phyloP scores from a whole-genome alignment of 371 early-diverging fungal species.

The Circinella minor region DNA sequence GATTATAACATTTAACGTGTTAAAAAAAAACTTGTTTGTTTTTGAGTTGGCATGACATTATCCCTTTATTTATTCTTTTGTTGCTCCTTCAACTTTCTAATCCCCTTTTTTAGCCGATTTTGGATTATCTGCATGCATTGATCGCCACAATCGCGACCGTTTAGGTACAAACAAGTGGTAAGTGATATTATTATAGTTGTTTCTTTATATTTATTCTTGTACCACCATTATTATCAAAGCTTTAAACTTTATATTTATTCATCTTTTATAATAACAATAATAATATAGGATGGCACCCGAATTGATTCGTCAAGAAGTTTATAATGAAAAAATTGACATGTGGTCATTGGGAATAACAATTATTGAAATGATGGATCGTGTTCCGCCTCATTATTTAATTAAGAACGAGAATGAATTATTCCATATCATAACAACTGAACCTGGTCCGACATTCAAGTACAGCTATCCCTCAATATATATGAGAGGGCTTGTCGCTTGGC shows the following conservation, averaged over 20 bases:
- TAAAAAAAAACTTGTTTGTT: not conserved
- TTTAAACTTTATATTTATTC: not conserved
- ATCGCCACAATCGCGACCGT: constrained; percentile 70
- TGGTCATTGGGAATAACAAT: constrained; percentile 97
- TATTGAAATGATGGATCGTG: constrained; percentile 63
- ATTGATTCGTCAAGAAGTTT: constrained; percentile 89
- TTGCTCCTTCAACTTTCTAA: not conserved
- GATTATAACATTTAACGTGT: constrained; percentile 45
- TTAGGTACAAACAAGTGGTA: constrained; percentile 96
- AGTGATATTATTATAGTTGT: not conserved
- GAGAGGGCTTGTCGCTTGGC: constrained; percentile 56
- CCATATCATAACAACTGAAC: constrained; percentile 44
- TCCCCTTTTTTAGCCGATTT: constrained; percentile 34
- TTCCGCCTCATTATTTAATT: constrained; percentile 53
- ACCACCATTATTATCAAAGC: not conserved
- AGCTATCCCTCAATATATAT: constrained; percentile 56
- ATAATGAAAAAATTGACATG: constrained; percentile 91
- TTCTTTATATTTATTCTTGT: not conserved
- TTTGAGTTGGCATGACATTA: not conserved
- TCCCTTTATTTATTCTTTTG: not conserved
- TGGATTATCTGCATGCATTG: constrained; percentile 41
- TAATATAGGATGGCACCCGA: constrained; percentile 84
- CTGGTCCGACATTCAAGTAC: constrained; percentile 54
- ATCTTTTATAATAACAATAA: not conserved
- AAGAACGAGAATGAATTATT: constrained; percentile 53